Evolutionary conservation across 2,329 filamentous ascomycete species (phyloP).

Genomic region (Ophiostoma triangulosporum): DNA sequence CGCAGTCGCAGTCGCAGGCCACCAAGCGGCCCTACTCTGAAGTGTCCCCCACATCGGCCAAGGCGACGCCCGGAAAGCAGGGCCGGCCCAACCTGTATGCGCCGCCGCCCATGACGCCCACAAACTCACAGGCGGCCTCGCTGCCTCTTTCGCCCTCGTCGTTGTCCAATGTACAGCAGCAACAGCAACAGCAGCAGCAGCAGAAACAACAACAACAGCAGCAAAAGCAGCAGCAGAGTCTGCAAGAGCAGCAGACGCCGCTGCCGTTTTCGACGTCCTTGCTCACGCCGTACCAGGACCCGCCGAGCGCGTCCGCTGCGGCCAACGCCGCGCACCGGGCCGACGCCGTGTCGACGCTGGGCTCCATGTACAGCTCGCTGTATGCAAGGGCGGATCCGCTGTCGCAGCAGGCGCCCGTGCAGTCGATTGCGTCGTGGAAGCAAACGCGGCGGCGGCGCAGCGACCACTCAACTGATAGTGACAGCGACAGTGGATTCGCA

Average conservation of each 20-base stretch:
- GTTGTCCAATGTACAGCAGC: neutral
- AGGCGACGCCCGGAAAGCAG: neutral
- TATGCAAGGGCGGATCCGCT: neutral
- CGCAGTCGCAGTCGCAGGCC: neutral
- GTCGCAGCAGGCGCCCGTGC: neutral
- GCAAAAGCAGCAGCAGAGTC: no score
- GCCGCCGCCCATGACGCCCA: neutral
- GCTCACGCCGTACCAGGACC: no score
- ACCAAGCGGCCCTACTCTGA: neutral
- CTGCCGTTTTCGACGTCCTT: no score
- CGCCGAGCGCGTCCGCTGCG: no score
- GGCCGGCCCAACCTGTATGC: neutral
- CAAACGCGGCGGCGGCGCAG: neutral
- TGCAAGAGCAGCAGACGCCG: no score
- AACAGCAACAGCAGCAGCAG: neutral
- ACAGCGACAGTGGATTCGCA: neutral
- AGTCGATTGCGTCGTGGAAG: slow-evolving; percentile 8
- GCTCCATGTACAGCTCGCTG: neutral
- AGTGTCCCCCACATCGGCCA: neutral
- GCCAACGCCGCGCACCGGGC: no score
- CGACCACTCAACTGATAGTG: neutral
- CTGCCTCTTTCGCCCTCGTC: neutral
- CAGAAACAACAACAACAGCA: neutral
- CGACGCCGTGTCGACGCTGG: neutral
- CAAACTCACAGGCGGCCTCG: neutral